Evolutionary conservation across 2,329 filamentous ascomycete species (phyloP).

Genomic region (Verticillium albo-atrum): DNA sequence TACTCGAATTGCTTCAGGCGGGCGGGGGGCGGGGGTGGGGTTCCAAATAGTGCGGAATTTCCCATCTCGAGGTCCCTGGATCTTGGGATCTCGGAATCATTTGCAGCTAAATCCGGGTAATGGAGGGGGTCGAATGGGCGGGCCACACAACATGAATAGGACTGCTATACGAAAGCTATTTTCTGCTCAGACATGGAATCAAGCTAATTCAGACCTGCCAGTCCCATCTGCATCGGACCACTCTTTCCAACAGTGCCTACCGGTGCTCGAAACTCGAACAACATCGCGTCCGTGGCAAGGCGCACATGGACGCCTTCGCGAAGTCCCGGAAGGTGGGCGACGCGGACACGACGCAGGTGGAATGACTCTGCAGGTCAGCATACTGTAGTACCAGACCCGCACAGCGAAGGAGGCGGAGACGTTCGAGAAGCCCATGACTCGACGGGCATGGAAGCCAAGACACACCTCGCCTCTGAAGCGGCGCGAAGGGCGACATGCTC

Average conservation of each 20-base stretch:
- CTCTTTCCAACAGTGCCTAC: constrained; percentile 13
- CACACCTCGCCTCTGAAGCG: not conserved
- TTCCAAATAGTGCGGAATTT: not conserved
- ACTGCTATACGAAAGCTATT: too few species aligned
- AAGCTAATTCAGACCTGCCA: constrained; percentile 4
- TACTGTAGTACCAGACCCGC: not conserved
- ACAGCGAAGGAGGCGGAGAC: not conserved
- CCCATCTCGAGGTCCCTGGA: too few species aligned
- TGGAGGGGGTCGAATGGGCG: too few species aligned
- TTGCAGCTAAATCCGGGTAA: too few species aligned
- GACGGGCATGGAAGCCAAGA: not conserved
- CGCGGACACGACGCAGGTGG: not conserved
- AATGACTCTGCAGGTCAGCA: not conserved
- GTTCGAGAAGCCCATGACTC: not conserved
- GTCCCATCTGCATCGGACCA: constrained; percentile 28
- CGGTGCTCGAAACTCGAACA: not conserved
- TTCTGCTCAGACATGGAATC: not conserved
- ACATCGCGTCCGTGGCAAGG: not conserved
- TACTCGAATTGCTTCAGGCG: not conserved
- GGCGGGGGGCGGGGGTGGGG: not conserved
- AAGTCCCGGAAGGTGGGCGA: not conserved
- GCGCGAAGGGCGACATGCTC: not conserved
- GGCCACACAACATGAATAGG: too few species aligned
- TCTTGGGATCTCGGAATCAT: not conserved
- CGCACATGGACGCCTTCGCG: not conserved